Conservation (phyloP, 768 basidiomycete genomes). For the Candolleomyces aberdarensis region DNA sequence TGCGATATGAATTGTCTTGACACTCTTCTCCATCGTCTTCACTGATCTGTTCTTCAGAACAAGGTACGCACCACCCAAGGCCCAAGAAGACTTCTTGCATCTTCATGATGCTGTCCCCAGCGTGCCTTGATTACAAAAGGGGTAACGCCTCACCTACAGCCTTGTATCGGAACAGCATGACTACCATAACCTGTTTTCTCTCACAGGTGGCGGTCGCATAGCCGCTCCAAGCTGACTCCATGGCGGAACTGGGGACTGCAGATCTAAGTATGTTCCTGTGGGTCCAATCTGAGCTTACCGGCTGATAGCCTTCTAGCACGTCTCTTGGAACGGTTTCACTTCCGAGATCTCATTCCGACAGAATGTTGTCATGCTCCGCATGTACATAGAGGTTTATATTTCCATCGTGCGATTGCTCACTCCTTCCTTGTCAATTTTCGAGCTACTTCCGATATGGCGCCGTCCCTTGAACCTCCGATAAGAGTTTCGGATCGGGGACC, state of each 20-base stretch:
- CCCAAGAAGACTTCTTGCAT: not conserved
- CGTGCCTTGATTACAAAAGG: not conserved
- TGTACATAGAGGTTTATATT: too few species aligned
- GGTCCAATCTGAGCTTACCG: not conserved
- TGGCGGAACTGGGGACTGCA: not conserved
- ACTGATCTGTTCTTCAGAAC: not conserved
- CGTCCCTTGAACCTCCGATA: conserved; percentile 1
- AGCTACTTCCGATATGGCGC: not conserved
- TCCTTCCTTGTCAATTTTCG: not conserved
- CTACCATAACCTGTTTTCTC: not conserved
- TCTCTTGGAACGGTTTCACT: too few species aligned
- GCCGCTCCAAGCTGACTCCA: not conserved
- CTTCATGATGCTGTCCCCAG: too few species aligned
- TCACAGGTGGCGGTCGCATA: not conserved
- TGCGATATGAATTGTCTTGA: not conserved
- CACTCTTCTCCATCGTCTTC: not conserved
- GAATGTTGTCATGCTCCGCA: too few species aligned
- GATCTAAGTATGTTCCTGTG: not conserved
- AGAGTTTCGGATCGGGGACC: conserved; percentile 22
- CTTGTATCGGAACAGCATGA: not conserved
- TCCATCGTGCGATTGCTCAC: not conserved
- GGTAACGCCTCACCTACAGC: not conserved
- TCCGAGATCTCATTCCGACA: too few species aligned
- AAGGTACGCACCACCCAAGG: not conserved
- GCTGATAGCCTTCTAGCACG: not conserved